Evolutionary conservation across 202 grass and related monocot species (phyloP).

Genomic region (Setaria viridis): DNA sequence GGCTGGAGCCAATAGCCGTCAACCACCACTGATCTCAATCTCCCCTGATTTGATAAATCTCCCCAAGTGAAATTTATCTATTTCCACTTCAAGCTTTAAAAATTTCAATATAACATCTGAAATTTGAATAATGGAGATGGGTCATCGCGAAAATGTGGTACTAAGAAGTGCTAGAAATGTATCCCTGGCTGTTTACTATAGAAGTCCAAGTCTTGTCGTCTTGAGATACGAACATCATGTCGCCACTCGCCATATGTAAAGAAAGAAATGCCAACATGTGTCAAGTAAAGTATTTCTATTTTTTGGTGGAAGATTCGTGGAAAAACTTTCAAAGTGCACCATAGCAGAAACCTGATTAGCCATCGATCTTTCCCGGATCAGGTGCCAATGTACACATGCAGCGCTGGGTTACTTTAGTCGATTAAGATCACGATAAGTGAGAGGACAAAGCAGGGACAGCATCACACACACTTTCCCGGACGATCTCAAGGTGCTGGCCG

Average conservation of each 20-base stretch:
- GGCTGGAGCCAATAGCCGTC: not conserved
- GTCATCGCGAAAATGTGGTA: not conserved
- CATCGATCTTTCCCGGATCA: not conserved
- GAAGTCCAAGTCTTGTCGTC: too few relatives aligned
- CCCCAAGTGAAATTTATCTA: not conserved
- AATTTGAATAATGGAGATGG: not conserved
- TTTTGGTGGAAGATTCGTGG: not conserved
- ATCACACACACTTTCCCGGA: not conserved
- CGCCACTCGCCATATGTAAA: not conserved
- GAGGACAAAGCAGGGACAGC: slow-evolving; percentile 35
- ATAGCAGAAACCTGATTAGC: slow-evolving; percentile 33
- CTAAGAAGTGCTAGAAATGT: not conserved
- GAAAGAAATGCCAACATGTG: not conserved
- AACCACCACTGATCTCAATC: not conserved
- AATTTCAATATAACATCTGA: not conserved
- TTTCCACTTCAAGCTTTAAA: not conserved
- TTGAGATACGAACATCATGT: not conserved
- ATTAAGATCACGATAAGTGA: slow-evolving; percentile 12
- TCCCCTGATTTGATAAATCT: not conserved
- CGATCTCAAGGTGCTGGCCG: slow-evolving; percentile 40
- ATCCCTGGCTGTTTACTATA: not conserved
- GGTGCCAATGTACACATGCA: slow-evolving; percentile 1
- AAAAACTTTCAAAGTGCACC: not conserved
- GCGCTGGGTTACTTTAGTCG: slow-evolving; percentile 13
- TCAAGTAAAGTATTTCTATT: slow-evolving; percentile 9